A percentile compares a stretch with the other conserved stretches of the same genome.
Conservation (phyloP, 352 stramenopile genomes). For the Plasmopara halstedii region DNA sequence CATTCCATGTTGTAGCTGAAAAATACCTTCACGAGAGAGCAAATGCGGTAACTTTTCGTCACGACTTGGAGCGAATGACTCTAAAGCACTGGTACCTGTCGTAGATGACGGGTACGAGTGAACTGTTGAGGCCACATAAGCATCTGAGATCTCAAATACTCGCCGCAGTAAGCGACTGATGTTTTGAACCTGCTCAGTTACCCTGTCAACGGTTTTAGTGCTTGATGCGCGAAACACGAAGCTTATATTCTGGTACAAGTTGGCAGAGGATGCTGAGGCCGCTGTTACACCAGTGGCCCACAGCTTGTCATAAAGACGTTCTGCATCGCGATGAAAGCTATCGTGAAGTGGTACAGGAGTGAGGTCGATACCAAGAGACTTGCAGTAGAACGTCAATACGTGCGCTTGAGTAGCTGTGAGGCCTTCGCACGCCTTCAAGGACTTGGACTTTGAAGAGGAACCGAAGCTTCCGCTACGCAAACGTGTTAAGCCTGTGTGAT, state of each 20-base stretch:
- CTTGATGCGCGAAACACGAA: constrained; percentile 25
- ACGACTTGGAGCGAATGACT: constrained; percentile 58
- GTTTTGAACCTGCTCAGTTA: constrained; percentile 50
- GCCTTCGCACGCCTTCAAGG: constrained; percentile 18
- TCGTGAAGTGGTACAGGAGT: constrained; percentile 58
- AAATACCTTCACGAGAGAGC: constrained; percentile 49
- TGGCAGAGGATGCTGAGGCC: constrained; percentile 12
- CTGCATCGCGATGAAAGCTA: constrained; percentile 72
- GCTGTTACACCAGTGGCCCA: constrained; percentile 30
- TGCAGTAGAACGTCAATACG: constrained; percentile 76
- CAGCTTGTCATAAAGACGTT: constrained; percentile 80
- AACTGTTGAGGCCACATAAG: constrained; percentile 72
- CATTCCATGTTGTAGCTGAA: constrained; percentile 57
- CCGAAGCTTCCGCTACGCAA: constrained; percentile 19
- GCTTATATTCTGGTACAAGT: constrained; percentile 30
- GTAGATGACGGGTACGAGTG: constrained; percentile 40
- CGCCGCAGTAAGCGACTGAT: constrained; percentile 60
- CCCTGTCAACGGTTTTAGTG: constrained; percentile 21
- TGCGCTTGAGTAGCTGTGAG: constrained; percentile 60
- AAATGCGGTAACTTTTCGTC: constrained; percentile 47
- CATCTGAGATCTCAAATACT: constrained; percentile 82
- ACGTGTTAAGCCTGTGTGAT: constrained; percentile 18
- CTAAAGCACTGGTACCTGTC: constrained; percentile 15
- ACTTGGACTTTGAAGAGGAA: constrained; percentile 24
- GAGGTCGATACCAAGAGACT: constrained; percentile 65